A percentile compares a stretch with the other conserved stretches of the same genome.
Evolutionary conservation across 257 asterid species (phyloP).

Genomic region (Ligustrum vulgare): DNA sequence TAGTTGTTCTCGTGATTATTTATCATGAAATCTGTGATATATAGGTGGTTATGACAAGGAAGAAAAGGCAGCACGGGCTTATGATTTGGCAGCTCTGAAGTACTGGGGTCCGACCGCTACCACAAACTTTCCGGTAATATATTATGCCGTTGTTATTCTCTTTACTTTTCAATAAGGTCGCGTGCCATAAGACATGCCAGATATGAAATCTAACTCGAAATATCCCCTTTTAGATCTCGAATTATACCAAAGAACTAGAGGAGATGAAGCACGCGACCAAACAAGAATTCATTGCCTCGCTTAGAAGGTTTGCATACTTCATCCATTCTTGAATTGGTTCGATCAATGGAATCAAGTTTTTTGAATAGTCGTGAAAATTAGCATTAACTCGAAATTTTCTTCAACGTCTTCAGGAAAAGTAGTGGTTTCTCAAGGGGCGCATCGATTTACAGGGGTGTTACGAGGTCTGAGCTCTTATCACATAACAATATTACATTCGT

Average conservation of each 20-base stretch:
- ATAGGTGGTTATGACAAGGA: slow-evolving; percentile 94
- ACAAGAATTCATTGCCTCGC: slow-evolving; percentile 91
- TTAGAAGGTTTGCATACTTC: slow-evolving; percentile 54
- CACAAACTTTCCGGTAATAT: slow-evolving; percentile 78
- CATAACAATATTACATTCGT: too few species aligned
- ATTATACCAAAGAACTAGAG: slow-evolving; percentile 72
- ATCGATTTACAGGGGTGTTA: slow-evolving; percentile 84
- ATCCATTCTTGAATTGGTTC: background rate
- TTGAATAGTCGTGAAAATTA: background rate
- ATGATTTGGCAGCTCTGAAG: slow-evolving; percentile 90
- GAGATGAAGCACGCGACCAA: slow-evolving; percentile 78
- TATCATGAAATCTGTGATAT: slow-evolving; percentile 14
- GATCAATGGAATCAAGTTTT: too few species aligned
- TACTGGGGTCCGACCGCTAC: slow-evolving; percentile 96
- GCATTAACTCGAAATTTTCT: background rate
- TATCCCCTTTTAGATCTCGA: slow-evolving; percentile 46
- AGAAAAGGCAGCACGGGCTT: slow-evolving; percentile 91
- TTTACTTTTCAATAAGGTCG: background rate
- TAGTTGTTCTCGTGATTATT: slow-evolving; percentile 1
- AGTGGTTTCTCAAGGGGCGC: slow-evolving; percentile 96
- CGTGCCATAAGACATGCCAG: background rate
- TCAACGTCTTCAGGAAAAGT: slow-evolving; percentile 56
- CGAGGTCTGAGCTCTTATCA: slow-evolving; percentile 48
- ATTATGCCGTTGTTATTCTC: background rate
- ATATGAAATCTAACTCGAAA: background rate